Base-by-base conservation (phyloP, 306 rosid species). In the Sesbania bispinosa region DNA sequence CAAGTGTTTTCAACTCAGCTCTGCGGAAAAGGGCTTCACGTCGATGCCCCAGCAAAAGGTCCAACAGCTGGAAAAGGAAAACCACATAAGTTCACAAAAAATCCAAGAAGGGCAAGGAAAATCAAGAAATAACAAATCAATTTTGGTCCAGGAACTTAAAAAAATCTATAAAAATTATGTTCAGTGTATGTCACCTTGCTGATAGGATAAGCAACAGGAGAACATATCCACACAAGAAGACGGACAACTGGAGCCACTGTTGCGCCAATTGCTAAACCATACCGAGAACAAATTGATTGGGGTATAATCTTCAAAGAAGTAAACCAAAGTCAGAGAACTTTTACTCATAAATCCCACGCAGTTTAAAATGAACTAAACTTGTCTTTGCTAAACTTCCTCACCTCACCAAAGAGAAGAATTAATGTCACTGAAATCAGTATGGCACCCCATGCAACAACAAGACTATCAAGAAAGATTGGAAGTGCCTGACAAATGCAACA, bases 401-500 rank as follows among this genome's bases (percentile, higher is more conserved):
- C 97, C 99, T 94, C 99, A 26, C 97, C 96, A 57, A 91, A 94
- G 46, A 94, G 89, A 75, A 94, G 99, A 94, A 94, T 88, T 77
- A 94, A 79, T 33, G 99, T 94, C 65, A 94, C 99, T 0, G 97
- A 94, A 68, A 94, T 83, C 15, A 94, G 76, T 54, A 94, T 72
- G 26, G 99, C 99, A 47, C 88, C 96, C 90, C 83, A 85, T 8
- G 93, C 88, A 61, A 63, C 75, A 39, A 94, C 76, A 63, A 94
- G 87, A 73, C 84, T 69, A 46, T 94, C 96, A 30, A 94, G 97
- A 71, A 89, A 94, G 35, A 94, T 94, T 35, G 99, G 99, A 76
- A 94, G 99, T 45, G 97, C 83, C 97, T 94, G 71, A 62, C 30
- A 60, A 54, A 72, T n/a, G 21, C 33, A 77, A 65, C 42, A 78